These are phyloP conservation scores for Oehlia diaphana DNA, from an alignment of 192 early-diverging fungal genomes.

Conservation along the genomic window DNA sequence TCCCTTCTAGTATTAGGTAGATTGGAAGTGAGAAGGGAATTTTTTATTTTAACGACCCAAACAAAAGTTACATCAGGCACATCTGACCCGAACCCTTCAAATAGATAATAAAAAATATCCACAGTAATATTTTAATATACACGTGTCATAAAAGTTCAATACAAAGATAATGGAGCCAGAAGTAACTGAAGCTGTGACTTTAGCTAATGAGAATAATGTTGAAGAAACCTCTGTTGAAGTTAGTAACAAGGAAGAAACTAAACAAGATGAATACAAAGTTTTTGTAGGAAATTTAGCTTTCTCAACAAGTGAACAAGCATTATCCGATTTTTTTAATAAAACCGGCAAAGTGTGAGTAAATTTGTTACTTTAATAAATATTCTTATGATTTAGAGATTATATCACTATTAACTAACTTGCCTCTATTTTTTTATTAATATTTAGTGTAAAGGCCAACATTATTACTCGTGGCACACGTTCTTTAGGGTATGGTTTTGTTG, in stretches of 20 bases:
- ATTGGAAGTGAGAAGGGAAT: slow-evolving; percentile 20
- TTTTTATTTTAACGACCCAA: slow-evolving; percentile 24
- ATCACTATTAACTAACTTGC: no score
- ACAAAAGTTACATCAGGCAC: slow-evolving; percentile 10
- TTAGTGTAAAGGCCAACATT: slow-evolving; percentile 72
- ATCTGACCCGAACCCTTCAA: slow-evolving; percentile 5
- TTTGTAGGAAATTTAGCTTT: slow-evolving; percentile 97
- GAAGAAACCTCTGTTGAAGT: neutral
- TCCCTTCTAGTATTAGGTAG: neutral
- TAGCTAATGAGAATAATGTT: neutral
- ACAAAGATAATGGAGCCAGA: neutral
- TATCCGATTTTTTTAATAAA: slow-evolving; percentile 72
- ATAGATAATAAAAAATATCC: neutral
- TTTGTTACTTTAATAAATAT: neutral
- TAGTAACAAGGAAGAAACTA: slow-evolving; percentile 9
- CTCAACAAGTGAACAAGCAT: slow-evolving; percentile 73
- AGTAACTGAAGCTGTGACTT: neutral
- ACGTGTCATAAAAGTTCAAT: neutral
- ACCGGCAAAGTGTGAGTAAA: slow-evolving; percentile 77
- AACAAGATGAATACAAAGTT: slow-evolving; percentile 66
- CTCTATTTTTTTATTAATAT: neutral
- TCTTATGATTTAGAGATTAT: no score
- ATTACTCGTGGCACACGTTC: slow-evolving; percentile 81
- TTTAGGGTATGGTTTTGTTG: slow-evolving; percentile 93
- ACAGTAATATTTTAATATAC: neutral